A percentile compares a stretch with the other conserved stretches of the same genome.
phyloP scores from a whole-genome alignment of 192 early-diverging fungal genomes.

The Jimgerdemannia flammicorona region DNA sequence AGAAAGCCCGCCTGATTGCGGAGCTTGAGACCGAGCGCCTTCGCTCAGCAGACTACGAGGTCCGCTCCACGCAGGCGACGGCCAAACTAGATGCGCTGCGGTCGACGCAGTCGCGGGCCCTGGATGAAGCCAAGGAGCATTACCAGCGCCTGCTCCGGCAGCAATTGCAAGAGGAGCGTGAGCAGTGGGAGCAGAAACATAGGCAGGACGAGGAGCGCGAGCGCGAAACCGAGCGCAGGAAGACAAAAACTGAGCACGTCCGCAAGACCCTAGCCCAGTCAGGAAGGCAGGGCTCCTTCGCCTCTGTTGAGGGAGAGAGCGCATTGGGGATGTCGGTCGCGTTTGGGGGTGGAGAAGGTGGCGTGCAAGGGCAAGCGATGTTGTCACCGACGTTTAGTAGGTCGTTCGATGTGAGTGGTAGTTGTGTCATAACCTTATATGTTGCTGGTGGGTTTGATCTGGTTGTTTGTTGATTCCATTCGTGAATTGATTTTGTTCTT shows the following conservation, averaged over 20 bases:
- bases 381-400: no score
- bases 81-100: conserved; percentile 8
- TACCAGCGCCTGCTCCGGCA: conserved; percentile 30
- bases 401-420: neutral
- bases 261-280: neutral
- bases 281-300: conserved; percentile 20
- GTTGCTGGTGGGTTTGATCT: neutral
- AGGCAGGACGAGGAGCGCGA: neutral
- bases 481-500: neutral
- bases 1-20: neutral
- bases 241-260: neutral
- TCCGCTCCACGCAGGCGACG: neutral
- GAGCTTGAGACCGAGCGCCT: conserved; percentile 2
- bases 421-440: neutral
- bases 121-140: conserved; percentile 31
- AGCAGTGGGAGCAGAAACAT: conserved; percentile 26
- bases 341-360: neutral
- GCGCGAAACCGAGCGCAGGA: neutral
- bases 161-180: conserved; percentile 34
- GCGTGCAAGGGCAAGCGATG: no score
- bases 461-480: neutral
- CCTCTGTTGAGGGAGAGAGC: conserved; percentile 33
- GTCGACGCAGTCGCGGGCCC: conserved; percentile 18
- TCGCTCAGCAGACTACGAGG: neutral
- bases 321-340: conserved; percentile 32